Conservation (phyloP, 83 land plant genomes). For the Thuja plicata region DNA sequence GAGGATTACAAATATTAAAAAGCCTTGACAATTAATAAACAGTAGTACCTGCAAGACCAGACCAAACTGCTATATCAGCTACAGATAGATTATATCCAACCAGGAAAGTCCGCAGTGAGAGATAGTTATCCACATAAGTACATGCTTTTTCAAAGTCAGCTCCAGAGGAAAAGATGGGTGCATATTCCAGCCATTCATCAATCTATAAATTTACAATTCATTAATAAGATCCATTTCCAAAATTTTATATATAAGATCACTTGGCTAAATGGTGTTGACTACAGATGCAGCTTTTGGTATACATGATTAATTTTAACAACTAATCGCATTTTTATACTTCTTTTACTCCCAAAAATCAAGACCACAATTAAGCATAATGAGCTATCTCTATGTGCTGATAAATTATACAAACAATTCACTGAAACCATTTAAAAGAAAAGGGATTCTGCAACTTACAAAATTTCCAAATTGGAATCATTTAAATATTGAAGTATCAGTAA, state of each 20-base stretch:
- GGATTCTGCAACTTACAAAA: not conserved
- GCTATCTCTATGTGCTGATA: not conserved
- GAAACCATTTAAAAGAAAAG: not conserved
- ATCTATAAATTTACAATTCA: constrained; percentile 36
- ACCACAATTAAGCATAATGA: not conserved
- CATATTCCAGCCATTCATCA: constrained; percentile 83
- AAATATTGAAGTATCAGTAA: not conserved
- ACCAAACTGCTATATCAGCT: constrained; percentile 74
- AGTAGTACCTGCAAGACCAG: constrained; percentile 69
- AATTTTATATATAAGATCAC: constrained; percentile 12
- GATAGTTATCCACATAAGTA: constrained; percentile 38
- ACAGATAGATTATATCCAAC: constrained; percentile 59
- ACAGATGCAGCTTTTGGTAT: not conserved
- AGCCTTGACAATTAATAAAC: too few species aligned
- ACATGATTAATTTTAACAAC: not conserved
- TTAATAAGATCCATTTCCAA: constrained; percentile 5
- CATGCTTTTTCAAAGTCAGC: constrained; percentile 82
- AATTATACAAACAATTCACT: not conserved
- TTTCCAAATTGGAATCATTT: not conserved
- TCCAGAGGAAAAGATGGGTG: constrained; percentile 53
- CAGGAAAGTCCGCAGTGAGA: constrained; percentile 59
- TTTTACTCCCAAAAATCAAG: not conserved
- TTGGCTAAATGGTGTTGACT: not conserved
- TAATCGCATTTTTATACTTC: not conserved
- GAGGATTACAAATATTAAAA: not conserved